Evolutionary conservation across 148 eudicot species (phyloP), one percentile per base, ranked within the genome.

Genomic region (Oxyria digyna): DNA sequence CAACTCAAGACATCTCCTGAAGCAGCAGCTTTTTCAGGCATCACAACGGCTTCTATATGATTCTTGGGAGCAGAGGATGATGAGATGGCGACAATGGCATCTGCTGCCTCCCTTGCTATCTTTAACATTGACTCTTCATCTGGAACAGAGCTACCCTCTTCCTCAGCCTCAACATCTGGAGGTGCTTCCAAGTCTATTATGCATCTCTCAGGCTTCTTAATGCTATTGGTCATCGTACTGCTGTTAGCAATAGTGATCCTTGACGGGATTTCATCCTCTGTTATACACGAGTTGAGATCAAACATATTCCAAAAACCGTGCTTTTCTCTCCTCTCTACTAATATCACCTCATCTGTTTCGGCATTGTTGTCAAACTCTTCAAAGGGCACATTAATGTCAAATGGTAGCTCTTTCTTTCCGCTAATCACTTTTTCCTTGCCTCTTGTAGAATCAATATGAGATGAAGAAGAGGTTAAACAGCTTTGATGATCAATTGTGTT

Each of bases 261-360:
- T 38, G 78, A 35, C 8, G 76, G 73, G 67, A 70, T 76, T 74
- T 91, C 97, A 68, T 84, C 90, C 72, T 87, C 94, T 1, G 55
- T 79, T 38, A 76, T 42, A 68, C 85, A 87, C 8, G 88, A 79
- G 69, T 92, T 92, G 72, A 92, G 84, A 84, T 92, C 98, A 71
- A 92, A 76, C 42, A 72, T 68, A 54, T 82, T 78, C 74, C 80
- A 73, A 35, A 35, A 35, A 35, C 38, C 38, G 9, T 70, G 29
- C 74, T 49, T 71, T 37, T 73, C 81, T 8, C 24, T 69, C 72
- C 67, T 79, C 52, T 18, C 23, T 48, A 3, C 52, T n/a, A 48
- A 4, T 48, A 18, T n/a, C 2, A 18, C 23, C 3, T 48, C 52
- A 48, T n/a, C 18, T n/a, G 23, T 48, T 70, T 79, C 74, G 74